Base-by-base conservation (phyloP, 2,329 filamentous ascomycete species). In the Didymella exigua region DNA sequence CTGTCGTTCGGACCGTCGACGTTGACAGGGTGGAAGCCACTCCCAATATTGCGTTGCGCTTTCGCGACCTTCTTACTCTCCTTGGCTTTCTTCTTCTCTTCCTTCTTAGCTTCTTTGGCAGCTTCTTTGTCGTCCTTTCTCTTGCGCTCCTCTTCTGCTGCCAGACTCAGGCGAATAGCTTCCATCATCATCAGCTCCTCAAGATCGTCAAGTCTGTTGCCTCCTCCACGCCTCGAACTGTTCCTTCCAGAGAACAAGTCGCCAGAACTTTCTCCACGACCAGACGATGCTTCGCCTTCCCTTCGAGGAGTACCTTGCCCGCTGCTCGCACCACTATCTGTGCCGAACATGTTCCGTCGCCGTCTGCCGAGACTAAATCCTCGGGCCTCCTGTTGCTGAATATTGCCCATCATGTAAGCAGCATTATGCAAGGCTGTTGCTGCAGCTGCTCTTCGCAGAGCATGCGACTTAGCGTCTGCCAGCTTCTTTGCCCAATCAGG, bases 161-260 rank as follows among this genome's bases (percentile, higher is more conserved):
- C 92, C n/a, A 99, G 80, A 42, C 92, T 96, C 26, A 96, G 76
- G 33, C 95, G 84, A 42, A 99, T 96, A 0, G 95, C 95, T 74
- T 99, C 95, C 82, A 95, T 91, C 81, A 98, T 92, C 95, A 99
- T 99, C 80, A 99, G 90, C 43, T 96, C 93, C 72, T 99, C 95
- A 0, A 98, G 82, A 64, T 98, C 93, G 19, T 96, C 91, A 70
- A 96, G 86, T 26, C 91, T 62, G 43, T 71, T 83, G 51, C 76
- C 84, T 58, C 85, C 78, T 54, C 76, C 84, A 56, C 85, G 78
- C 56, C 87, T 78, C 30, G 83, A 84, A 62, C 81, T 83, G 16
- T 75, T 73, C 7, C 82, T 75, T 13, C 73, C 77, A 27, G 74
- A 67, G 29, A 68, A 71, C 5, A 77, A 55, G 53, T 77, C 77